These are phyloP conservation scores for Cucumis sativus DNA, from an alignment of 306 rosid species.

Conservation along the genomic window DNA sequence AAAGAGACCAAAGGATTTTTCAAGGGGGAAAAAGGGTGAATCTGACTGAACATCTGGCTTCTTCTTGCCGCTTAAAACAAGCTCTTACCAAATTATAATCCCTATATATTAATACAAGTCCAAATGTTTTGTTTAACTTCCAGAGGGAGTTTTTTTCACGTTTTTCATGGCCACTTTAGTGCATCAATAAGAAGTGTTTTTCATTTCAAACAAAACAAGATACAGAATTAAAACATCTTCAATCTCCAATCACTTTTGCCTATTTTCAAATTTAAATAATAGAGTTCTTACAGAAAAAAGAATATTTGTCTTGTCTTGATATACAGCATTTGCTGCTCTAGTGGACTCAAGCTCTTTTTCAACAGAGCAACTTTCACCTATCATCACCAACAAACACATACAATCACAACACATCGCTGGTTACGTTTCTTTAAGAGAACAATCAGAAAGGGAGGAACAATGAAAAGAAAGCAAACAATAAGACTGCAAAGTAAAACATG, in stretches of 20 bases:
- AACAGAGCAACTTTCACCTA: conserved; percentile 96
- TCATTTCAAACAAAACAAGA: background rate
- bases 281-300: conserved; percentile 63
- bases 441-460: background rate
- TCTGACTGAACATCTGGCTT: background rate
- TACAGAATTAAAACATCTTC: background rate
- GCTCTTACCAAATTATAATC: background rate
- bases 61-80: background rate
- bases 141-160: background rate
- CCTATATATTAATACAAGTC: background rate
- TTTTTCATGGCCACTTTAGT: background rate
- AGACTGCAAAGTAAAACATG: background rate
- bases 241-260: conserved; percentile 1
- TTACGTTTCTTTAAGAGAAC: background rate
- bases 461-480: background rate
- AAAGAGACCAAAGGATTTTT: background rate
- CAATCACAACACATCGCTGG: background rate
- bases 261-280: conserved; percentile 10
- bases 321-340: conserved; percentile 69
- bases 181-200: background rate
- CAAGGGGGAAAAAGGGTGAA: background rate
- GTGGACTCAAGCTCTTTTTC: conserved; percentile 75
- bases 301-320: conserved; percentile 96
- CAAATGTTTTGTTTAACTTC: background rate
- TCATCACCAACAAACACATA: conserved; percentile 13